Conservation (phyloP, 495 filamentous ascomycete species). For the Alectoria sarmentosa region DNA sequence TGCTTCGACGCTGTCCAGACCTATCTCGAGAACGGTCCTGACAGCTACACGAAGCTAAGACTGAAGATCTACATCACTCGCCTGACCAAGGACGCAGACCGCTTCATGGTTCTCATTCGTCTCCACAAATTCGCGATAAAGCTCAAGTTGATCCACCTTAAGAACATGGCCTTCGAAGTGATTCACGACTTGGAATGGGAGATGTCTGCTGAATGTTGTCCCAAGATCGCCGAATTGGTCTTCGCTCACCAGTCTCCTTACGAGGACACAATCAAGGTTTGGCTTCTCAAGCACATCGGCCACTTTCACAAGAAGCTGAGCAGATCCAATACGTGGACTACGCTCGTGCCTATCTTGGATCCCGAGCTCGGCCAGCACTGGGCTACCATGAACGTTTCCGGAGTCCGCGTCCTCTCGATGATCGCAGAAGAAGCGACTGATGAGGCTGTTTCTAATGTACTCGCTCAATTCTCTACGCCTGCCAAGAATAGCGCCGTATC, state of each 20-base stretch:
- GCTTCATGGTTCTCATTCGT: slow-evolving; percentile 17
- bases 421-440: slow-evolving; percentile 8
- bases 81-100: slow-evolving; percentile 7
- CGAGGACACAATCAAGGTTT: slow-evolving; percentile 14
- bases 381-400: slow-evolving; percentile 9
- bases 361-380: slow-evolving; percentile 14
- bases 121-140: slow-evolving; percentile 21
- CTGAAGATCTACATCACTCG: slow-evolving; percentile 12
- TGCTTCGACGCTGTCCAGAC: slow-evolving; percentile 18
- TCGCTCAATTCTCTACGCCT: neutral
- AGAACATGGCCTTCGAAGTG: slow-evolving; percentile 15
- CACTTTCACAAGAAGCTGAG: slow-evolving; percentile 15
- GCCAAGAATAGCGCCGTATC: slow-evolving; percentile 1
- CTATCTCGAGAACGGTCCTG: slow-evolving; percentile 24
- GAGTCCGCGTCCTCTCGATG: slow-evolving; percentile 6
- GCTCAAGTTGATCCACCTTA: slow-evolving; percentile 14
- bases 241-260: slow-evolving; percentile 15
- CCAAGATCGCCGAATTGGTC: slow-evolving; percentile 18
- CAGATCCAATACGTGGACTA: slow-evolving; percentile 17
- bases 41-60: slow-evolving; percentile 12
- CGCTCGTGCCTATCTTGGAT: slow-evolving; percentile 6
- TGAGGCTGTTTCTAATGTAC: neutral
- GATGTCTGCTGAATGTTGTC: slow-evolving; percentile 12
- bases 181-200: slow-evolving; percentile 14
- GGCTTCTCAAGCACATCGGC: slow-evolving; percentile 20